Conservation (phyloP, 163 green algal species). For the Scenedesmus sp. region DNA sequence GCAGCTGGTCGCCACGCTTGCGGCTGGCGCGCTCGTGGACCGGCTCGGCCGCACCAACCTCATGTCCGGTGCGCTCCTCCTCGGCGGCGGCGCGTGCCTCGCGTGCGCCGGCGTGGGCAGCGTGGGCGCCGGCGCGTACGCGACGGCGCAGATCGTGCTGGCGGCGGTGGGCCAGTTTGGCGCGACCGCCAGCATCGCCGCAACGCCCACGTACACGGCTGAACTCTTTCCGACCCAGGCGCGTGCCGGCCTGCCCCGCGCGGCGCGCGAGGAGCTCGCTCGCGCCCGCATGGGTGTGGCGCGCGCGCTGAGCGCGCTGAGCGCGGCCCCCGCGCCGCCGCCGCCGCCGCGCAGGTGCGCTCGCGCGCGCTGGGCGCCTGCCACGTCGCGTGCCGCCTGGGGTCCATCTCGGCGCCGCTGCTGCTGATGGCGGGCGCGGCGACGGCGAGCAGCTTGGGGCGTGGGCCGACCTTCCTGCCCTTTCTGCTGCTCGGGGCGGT, state of each 20-base stretch:
- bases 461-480: conserved; percentile 24
- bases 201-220: conserved; percentile 10
- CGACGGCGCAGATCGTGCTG: conserved; percentile 7
- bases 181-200: not conserved
- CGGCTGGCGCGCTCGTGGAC: conserved; percentile 12
- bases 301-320: too few relatives aligned
- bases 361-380: conserved; percentile 6
- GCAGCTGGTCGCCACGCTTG: conserved; percentile 14
- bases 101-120: too few relatives aligned
- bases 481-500: conserved; percentile 1
- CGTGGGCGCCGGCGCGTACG: too few relatives aligned
- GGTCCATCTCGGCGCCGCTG: conserved; percentile 32
- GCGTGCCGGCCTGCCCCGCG: too few relatives aligned
- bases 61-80: not conserved
- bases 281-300: too few relatives aligned
- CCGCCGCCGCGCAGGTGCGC: conserved; percentile 9
- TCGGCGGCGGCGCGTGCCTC: conserved; percentile 23
- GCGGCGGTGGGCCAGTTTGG: conserved; percentile 41
- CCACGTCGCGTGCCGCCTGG: not conserved
- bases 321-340: too few relatives aligned
- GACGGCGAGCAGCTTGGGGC: not conserved
- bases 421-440: conserved; percentile 23
- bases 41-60: conserved; percentile 26
- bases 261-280: too few relatives aligned
- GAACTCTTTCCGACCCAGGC: conserved; percentile 41